Conservation (phyloP, 2,329 filamentous ascomycete genomes). For the Achaetomium macrosporum region DNA sequence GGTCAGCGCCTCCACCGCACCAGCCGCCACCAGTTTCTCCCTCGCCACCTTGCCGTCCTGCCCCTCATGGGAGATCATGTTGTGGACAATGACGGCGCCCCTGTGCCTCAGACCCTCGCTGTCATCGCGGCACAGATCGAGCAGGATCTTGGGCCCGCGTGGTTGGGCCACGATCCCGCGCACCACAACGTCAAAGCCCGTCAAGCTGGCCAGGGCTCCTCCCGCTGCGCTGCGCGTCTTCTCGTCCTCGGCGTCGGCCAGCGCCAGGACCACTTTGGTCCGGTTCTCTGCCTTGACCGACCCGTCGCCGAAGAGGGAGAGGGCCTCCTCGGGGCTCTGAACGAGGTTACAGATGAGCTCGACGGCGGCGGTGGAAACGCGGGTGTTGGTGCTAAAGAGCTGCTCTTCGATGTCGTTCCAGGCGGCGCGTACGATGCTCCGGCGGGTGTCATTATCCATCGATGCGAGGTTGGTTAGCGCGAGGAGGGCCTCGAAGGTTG, state of each 20-base stretch:
- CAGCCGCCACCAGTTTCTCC: slow-evolving; percentile 54
- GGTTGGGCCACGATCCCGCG: slow-evolving; percentile 64
- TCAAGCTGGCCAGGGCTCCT: slow-evolving; percentile 80
- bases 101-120: slow-evolving; percentile 63
- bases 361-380: slow-evolving; percentile 75
- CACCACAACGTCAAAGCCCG: slow-evolving; percentile 69
- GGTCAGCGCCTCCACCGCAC: slow-evolving; percentile 63
- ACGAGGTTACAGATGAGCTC: slow-evolving; percentile 91
- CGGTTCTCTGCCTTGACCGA: slow-evolving; percentile 61
- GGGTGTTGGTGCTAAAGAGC: slow-evolving; percentile 66
- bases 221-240: slow-evolving; percentile 78
- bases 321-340: slow-evolving; percentile 55
- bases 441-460: slow-evolving; percentile 60
- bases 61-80: slow-evolving; percentile 63
- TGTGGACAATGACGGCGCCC: slow-evolving; percentile 69
- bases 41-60: slow-evolving; percentile 57
- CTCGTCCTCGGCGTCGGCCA: slow-evolving; percentile 78
- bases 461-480: slow-evolving; percentile 92
- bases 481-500: slow-evolving; percentile 83
- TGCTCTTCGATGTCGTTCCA: slow-evolving; percentile 79
- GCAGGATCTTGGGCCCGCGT: slow-evolving; percentile 67
- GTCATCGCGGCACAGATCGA: slow-evolving; percentile 73
- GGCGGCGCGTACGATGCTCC: slow-evolving; percentile 64
- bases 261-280: slow-evolving; percentile 76
- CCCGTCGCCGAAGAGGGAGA: slow-evolving; percentile 63